Conservation (phyloP, 352 stramenopile genomes). For the Phytophthora macrochlamydospora region DNA sequence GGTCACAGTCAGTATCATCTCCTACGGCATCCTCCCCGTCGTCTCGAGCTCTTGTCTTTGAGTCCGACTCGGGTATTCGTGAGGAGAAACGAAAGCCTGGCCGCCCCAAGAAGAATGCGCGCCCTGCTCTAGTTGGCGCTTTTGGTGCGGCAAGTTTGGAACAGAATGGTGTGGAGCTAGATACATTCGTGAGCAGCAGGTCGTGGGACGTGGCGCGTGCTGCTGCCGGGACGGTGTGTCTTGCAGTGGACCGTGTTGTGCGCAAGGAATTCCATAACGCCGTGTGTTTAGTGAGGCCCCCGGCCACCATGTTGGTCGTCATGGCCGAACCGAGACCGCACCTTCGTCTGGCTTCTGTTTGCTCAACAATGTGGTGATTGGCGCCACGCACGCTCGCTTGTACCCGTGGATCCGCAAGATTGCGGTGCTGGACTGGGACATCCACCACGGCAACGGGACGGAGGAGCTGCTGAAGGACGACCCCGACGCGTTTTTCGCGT, state of each 20-base stretch:
- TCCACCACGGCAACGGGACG: conserved; percentile 99
- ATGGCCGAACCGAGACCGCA: conserved; percentile 71
- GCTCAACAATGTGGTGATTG: conserved; percentile 99
- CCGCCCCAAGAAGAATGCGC: conserved; percentile 42
- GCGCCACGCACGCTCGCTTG: conserved; percentile 95
- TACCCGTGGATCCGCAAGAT: conserved; percentile 92
- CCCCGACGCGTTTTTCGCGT: conserved; percentile 83
- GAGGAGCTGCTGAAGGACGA: conserved; percentile 90
- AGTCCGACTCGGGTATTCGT: conserved; percentile 72
- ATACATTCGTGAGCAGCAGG: conserved; percentile 88
- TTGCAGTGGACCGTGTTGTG: conserved; percentile 82
- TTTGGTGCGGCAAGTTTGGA: conserved; percentile 74
- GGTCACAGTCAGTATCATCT: conserved; percentile 38
- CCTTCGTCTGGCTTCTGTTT: conserved; percentile 96
- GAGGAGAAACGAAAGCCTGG: conserved; percentile 43
- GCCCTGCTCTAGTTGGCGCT: conserved; percentile 56
- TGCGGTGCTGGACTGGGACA: conserved; percentile 98
- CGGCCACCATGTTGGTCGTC: conserved; percentile 92
- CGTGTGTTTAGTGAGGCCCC: conserved; percentile 89
- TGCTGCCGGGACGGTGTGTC: conserved; percentile 78
- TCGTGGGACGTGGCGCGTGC: conserved; percentile 85
- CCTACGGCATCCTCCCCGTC: conserved; percentile 40
- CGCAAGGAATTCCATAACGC: conserved; percentile 82
- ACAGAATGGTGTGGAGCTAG: conserved; percentile 70
- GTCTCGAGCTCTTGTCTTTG: conserved; percentile 70